Evolutionary conservation across 2,329 filamentous ascomycete species (phyloP), one percentile per base, ranked within the genome.

Genomic region (Epichloe hybrida): DNA sequence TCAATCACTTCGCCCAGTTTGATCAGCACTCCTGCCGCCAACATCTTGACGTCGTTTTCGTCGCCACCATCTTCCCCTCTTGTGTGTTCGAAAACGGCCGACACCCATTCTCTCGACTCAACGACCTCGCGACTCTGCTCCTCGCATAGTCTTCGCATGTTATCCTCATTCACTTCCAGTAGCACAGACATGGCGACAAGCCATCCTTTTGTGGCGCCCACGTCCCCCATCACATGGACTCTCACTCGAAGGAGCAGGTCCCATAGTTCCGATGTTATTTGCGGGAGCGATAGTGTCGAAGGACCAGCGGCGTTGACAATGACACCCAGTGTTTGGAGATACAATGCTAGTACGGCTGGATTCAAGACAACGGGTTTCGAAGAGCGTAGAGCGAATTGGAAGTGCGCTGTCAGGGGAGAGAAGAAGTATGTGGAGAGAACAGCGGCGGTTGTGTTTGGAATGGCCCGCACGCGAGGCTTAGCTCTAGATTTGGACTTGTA

Each of bases 101-200:
- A 76, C 1, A 87, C 85, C 93, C 93, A 98, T 61, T 88, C 86
- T 59, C 87, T 80, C 53, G 88, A 86, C 73, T 97, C 91, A 48
- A 95, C 75, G 21, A 97, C 70, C 64, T 91, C 82, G 51, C 81
- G 79, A 0, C 86, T 83, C 58, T 88, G 80, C 52, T 83, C 79
- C 53, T 82, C 80, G 46, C 88, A 91, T 3, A 98, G 65, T 2
- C 80, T 73, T 57, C 81, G 72, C 69, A 84, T 79, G 53, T 88
- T 80, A 46, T 80, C 77, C 36, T 77, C 81, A 53, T 95, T 95
- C 38, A 95, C 75, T 60, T 96, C 88, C 13, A 98, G 67, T 49
- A 95, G 64, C 6, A 87, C 85, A 47, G 95, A 72, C 53, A 95
- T 77, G 2, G 83, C 81, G 52, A 95, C 86, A 1, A 97, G 70